Conservation (phyloP, 2,329 filamentous ascomycete genomes). For the Arachnopeziza araneosa region DNA sequence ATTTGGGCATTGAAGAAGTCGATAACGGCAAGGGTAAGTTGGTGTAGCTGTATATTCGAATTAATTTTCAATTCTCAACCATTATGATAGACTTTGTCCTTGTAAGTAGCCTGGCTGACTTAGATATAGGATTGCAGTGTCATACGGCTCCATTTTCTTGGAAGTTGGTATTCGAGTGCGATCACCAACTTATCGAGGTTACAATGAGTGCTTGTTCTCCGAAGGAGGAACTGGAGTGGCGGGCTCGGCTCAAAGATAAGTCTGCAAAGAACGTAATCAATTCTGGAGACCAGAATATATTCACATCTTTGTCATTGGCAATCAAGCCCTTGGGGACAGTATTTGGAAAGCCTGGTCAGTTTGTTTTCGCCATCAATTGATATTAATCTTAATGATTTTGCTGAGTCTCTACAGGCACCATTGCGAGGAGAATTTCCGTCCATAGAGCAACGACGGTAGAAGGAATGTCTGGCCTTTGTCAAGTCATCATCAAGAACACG, state of each 20-base stretch:
- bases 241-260: constrained; percentile 54
- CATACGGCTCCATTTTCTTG: constrained; percentile 82
- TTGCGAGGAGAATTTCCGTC: constrained; percentile 67
- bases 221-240: constrained; percentile 78
- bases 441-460: constrained; percentile 72
- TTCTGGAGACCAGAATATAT: constrained; percentile 42
- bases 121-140: constrained; percentile 68
- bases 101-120: not conserved
- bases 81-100: not conserved
- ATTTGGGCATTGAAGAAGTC: constrained; percentile 61
- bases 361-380: not conserved
- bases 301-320: constrained; percentile 61
- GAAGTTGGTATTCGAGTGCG: constrained; percentile 81
- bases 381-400: not conserved
- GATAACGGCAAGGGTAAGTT: constrained; percentile 67
- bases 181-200: constrained; percentile 73
- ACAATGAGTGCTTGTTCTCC: constrained; percentile 81
- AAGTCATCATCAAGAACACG: constrained; percentile 85
- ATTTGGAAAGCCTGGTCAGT: constrained; percentile 64
- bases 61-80: not conserved
- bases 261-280: constrained; percentile 44
- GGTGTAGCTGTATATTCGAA: not conserved
- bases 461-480: constrained; percentile 59
- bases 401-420: constrained; percentile 40
- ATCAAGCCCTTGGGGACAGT: constrained; percentile 70